These are phyloP conservation scores for Leccinum pallidistipes DNA, from an alignment of 1,284 basidiomycete genomes.

Conservation along the genomic window DNA sequence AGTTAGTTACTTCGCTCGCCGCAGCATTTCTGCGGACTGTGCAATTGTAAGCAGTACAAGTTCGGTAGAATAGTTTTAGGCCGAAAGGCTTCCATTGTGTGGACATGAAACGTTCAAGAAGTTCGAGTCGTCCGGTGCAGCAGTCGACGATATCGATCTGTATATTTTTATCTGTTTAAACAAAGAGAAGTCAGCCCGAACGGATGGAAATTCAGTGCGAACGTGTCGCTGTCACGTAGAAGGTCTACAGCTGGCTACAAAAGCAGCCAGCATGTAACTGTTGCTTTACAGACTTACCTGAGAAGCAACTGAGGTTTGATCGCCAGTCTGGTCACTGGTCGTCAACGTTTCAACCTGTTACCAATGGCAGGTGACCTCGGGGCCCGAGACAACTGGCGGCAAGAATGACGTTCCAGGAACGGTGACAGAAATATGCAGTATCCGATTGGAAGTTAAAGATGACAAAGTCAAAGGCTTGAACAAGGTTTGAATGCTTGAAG, in stretches of 20 bases:
- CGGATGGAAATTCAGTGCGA: not conserved
- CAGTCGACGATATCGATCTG: not conserved
- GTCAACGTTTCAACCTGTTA: not conserved
- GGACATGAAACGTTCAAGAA: not conserved
- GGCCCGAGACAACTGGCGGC: not conserved
- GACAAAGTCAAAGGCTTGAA: not conserved
- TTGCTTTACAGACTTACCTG: not conserved
- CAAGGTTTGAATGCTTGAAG: not conserved
- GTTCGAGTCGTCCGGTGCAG: not conserved
- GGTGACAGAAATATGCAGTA: not conserved
- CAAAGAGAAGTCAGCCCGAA: not conserved
- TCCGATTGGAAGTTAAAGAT: not conserved
- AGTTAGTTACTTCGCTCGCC: no score
- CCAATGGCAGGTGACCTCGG: not conserved
- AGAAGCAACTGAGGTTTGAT: not conserved
- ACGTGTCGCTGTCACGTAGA: not conserved
- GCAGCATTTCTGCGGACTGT: not conserved
- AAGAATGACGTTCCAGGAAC: not conserved
- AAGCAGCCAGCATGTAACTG: not conserved
- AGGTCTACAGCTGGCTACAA: not conserved
- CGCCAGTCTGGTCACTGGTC: not conserved
- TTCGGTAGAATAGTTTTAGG: not conserved
- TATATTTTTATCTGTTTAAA: not conserved
- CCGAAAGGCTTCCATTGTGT: not conserved
- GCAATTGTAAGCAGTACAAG: not conserved